These are phyloP conservation scores for Hymenoscyphus fraxineus DNA, from an alignment of 2,329 filamentous ascomycete species.

Conservation along the genomic window DNA sequence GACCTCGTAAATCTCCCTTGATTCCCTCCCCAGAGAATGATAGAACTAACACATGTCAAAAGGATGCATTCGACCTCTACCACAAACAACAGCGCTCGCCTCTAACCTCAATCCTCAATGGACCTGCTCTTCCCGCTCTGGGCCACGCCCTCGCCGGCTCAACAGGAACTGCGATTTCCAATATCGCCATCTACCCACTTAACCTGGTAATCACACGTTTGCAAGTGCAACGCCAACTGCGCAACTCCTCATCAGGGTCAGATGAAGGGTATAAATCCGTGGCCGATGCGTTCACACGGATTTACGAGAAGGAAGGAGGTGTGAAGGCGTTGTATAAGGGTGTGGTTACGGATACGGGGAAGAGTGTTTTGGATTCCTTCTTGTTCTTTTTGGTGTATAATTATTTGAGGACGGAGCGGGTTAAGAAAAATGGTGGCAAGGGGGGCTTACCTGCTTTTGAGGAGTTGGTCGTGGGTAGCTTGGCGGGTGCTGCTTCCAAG, in stretches of 20 bases:
- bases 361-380: slow-evolving; percentile 71
- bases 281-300: slow-evolving; percentile 65
- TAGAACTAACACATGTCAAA: slow-evolving; percentile 4
- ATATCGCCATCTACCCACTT: slow-evolving; percentile 74
- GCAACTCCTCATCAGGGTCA: slow-evolving; percentile 33
- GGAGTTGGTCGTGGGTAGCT: slow-evolving; percentile 69
- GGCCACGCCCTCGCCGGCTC: slow-evolving; percentile 81
- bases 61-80: slow-evolving; percentile 34
- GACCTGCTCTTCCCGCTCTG: slow-evolving; percentile 61
- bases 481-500: slow-evolving; percentile 72
- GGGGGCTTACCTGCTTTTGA: slow-evolving; percentile 57
- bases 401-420: slow-evolving; percentile 38
- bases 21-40: not conserved
- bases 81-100: slow-evolving; percentile 37
- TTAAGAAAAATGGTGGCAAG: slow-evolving; percentile 38
- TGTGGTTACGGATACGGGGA: slow-evolving; percentile 59
- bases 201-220: slow-evolving; percentile 78
- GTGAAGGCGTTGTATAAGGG: slow-evolving; percentile 66
- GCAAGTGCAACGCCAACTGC: slow-evolving; percentile 68
- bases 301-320: slow-evolving; percentile 67
- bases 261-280: slow-evolving; percentile 58
- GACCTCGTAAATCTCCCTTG: slow-evolving; percentile 37
- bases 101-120: slow-evolving; percentile 26
- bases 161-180: slow-evolving; percentile 72
- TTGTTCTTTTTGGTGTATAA: slow-evolving; percentile 84